Percentiles rank a stretch among this genome's conserved stretches.
These are phyloP conservation scores for Benincasa hispida DNA, from an alignment of 306 rosid genomes.

Conservation along the genomic window DNA sequence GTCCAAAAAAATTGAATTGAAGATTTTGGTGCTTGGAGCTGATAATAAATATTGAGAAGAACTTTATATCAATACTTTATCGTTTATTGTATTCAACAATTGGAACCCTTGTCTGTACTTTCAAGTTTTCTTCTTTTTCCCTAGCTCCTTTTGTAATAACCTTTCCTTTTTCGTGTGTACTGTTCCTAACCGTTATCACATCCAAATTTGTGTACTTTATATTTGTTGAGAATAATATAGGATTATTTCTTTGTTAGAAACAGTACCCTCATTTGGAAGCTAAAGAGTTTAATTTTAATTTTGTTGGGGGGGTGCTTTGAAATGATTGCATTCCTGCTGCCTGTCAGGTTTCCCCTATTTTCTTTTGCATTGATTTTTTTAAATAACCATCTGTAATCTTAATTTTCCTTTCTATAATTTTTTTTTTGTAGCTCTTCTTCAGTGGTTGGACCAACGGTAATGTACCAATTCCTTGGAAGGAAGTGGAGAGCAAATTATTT, in stretches of 20 bases:
- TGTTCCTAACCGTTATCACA: background rate
- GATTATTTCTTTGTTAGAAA: background rate
- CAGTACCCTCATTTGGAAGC: background rate
- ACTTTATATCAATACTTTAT: no score
- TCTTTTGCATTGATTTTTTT: slow-evolving; percentile 7
- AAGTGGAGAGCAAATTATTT: slow-evolving; percentile 90
- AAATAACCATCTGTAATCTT: background rate
- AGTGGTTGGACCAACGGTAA: slow-evolving; percentile 65
- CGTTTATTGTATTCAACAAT: background rate
- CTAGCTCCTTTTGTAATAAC: background rate
- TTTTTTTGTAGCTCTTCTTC: slow-evolving; percentile 50
- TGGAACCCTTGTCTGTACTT: background rate
- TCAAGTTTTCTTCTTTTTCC: background rate
- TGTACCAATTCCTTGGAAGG: slow-evolving; percentile 77
- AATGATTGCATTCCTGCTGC: background rate
- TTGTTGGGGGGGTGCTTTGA: background rate
- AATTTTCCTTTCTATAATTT: background rate
- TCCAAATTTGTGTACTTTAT: background rate
- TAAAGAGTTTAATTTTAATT: background rate
- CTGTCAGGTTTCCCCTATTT: background rate
- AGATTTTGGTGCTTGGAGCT: background rate
- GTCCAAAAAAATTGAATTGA: background rate
- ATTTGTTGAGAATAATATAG: background rate
- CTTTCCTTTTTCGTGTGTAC: background rate
- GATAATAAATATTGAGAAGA: background rate